phyloP scores from a whole-genome alignment of 257 asterid species.

The Ligustrum vulgare region DNA sequence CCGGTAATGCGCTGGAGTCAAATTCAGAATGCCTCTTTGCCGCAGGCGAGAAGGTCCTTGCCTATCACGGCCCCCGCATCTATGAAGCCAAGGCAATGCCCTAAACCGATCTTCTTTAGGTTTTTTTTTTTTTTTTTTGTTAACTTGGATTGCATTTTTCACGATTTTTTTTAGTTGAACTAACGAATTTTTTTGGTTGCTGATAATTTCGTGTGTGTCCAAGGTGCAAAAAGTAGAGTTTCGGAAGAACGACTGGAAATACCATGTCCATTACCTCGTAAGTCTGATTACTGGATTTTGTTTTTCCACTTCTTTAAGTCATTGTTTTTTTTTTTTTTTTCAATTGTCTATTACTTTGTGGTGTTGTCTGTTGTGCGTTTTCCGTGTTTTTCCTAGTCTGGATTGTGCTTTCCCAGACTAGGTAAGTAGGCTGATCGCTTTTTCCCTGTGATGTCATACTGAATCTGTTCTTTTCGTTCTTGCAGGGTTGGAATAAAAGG shows the following conservation, averaged over 20 bases:
- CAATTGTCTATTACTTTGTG: background rate
- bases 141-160: background rate
- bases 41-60: conserved; percentile 90
- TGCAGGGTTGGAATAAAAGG: conserved; percentile 99
- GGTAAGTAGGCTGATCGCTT: background rate
- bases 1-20: conserved; percentile 63
- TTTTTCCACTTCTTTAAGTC: conserved; percentile 8
- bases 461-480: conserved; percentile 24
- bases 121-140: conserved; percentile 15
- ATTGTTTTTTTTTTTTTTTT: conserved; percentile 5
- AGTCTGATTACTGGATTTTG: conserved; percentile 29
- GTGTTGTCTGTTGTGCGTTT: conserved; percentile 13
- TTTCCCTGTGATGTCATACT: conserved; percentile 11
- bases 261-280: conserved; percentile 94
- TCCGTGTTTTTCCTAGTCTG: conserved; percentile 1
- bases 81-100: conserved; percentile 61
- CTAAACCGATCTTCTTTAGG: conserved; percentile 22
- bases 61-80: conserved; percentile 85
- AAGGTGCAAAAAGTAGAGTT: conserved; percentile 91
- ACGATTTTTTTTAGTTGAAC: background rate
- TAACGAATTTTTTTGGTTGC: background rate
- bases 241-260: conserved; percentile 87
- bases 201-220: conserved; percentile 10
- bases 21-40: conserved; percentile 56
- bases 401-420: background rate